Evolutionary conservation across 2,329 filamentous ascomycete genomes (phyloP), one percentile per base, ranked within the genome.

Genomic region (Pestalotiopsis sp.): DNA sequence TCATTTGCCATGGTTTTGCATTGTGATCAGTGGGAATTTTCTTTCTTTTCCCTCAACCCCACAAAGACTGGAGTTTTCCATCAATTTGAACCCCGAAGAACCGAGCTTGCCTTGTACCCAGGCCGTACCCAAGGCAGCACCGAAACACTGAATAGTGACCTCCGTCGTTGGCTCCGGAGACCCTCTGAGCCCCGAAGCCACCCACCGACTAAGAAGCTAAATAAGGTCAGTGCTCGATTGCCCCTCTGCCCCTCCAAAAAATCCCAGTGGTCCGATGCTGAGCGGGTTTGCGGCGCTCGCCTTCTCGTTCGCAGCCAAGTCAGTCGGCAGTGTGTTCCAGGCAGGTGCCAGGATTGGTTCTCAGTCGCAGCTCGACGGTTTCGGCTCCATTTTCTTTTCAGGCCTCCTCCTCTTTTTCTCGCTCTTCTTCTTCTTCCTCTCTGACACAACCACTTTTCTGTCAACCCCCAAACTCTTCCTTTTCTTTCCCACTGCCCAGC

Each of bases 221-320:
- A n/a, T 9, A 52, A n/a, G 45, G 45, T n/a, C 45, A 52, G 45
- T 52, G 45, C 45, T 52, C 17, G 20, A 13, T 20, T 23, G 23
- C 57, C 57, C 27, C 57, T 59, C 59, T 62, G 59, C 59, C 59
- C 59, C 59, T 62, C 59, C 25, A 39, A 36, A 61, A 23, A 59
- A 27, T 25, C 25, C 23, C 57, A 27, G 57, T 52, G 14, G 45
- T n/a, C 45, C 45, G 45, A 52, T 20, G 45, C 20, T 52, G 45
- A 23, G 45, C 41, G 41, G n/a, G 41, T n/a, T 49, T 12, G 41
- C 13, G 41, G n/a, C 41, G 13, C 11, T 14, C 13, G 41, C 17
- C 13, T 13, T 14, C 39, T 41, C 12, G 9, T 13, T 12, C 45
- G 45, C 45, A 52, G 45, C 9, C 45, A 52, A 45, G 45, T 20